These are phyloP conservation scores for Pythium sukuiense DNA, from an alignment of 352 stramenopile species.

Conservation along the genomic window DNA sequence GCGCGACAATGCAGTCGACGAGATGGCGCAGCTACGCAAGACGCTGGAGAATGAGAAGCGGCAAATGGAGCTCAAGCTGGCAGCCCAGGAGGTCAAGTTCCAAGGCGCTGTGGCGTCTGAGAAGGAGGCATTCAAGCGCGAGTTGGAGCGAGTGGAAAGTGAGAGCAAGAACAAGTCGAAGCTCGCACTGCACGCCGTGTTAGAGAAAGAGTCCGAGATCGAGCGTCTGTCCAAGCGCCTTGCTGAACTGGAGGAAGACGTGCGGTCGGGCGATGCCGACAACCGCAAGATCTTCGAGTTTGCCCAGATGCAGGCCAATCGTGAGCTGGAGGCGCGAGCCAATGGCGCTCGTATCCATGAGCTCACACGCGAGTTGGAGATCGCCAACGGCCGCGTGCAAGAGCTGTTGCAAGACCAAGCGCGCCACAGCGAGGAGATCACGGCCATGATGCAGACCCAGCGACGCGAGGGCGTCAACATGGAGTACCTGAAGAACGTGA, in stretches of 20 bases:
- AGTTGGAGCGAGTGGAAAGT: constrained; percentile 66
- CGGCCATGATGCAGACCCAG: constrained; percentile 75
- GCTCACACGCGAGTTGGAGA: constrained; percentile 44
- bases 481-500: constrained; percentile 91
- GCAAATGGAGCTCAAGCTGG: constrained; percentile 33
- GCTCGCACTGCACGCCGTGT: constrained; percentile 72
- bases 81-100: constrained; percentile 32
- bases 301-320: constrained; percentile 80
- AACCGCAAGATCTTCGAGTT: constrained; percentile 89
- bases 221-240: constrained; percentile 52
- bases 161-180: constrained; percentile 88
- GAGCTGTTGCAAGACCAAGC: constrained; percentile 59
- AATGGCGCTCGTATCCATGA: constrained; percentile 59
- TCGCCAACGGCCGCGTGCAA: constrained; percentile 47
- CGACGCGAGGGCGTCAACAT: constrained; percentile 87
- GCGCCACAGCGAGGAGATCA: constrained; percentile 66
- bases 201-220: constrained; percentile 82
- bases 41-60: constrained; percentile 53
- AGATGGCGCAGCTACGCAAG: constrained; percentile 33
- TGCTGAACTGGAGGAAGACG: constrained; percentile 77
- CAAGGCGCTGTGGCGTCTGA: constrained; percentile 36
- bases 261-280: constrained; percentile 78
- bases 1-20: constrained; percentile 46
- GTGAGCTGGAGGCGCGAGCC: constrained; percentile 63
- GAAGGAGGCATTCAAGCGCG: constrained; percentile 44